A percentile compares a stretch with the other conserved stretches of the same genome.
Conservation (phyloP, 768 basidiomycete genomes). For the Pluteus cervinus region DNA sequence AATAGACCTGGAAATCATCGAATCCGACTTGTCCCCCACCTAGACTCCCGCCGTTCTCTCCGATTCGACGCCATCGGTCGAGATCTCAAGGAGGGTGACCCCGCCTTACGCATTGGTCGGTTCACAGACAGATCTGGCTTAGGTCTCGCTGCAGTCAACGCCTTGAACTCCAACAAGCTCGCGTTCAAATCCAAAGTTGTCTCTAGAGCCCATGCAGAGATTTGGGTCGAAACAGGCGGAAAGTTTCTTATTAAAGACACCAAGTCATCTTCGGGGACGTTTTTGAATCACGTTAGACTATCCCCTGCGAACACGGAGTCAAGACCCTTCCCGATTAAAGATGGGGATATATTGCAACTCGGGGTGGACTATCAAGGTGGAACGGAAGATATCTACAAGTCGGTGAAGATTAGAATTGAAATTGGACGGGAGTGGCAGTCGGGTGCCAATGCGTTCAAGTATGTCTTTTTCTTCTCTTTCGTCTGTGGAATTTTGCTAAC, state of each 20-base stretch:
- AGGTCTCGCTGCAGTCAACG: conserved; percentile 58
- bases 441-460: conserved; percentile 89
- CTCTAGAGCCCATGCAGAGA: conserved; percentile 89
- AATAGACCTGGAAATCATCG: no score
- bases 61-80: conserved; percentile 90
- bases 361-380: conserved; percentile 98
- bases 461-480: conserved; percentile 17
- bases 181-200: conserved; percentile 97
- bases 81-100: conserved; percentile 67
- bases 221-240: conserved; percentile 68
- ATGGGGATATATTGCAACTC: conserved; percentile 91
- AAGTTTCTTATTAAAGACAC: conserved; percentile 89
- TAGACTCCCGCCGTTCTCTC: conserved; percentile 84
- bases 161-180: conserved; percentile 73
- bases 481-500: conserved; percentile 4
- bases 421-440: conserved; percentile 87
- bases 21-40: conserved; percentile 91
- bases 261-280: conserved; percentile 86
- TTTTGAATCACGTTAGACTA: conserved; percentile 91
- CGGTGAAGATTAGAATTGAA: conserved; percentile 93
- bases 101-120: conserved; percentile 80
- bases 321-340: conserved; percentile 71
- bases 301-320: conserved; percentile 79
- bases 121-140: conserved; percentile 85
- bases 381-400: conserved; percentile 94